Conservation (phyloP, 768 basidiomycete species). For the Filobasidium floriforme region DNA sequence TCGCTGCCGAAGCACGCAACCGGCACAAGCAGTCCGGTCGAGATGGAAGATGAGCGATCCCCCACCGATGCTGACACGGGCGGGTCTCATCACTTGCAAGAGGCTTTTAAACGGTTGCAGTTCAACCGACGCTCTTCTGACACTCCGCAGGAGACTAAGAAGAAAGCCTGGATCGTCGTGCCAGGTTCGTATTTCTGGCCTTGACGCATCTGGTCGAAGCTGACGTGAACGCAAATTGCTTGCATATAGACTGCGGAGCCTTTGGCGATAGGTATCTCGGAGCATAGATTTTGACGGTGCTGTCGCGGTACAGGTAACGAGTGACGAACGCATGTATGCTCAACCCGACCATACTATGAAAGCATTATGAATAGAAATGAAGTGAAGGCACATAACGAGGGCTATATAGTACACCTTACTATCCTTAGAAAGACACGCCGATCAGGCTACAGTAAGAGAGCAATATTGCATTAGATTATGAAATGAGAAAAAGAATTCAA, state of each 20-base stretch:
- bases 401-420: too few species aligned
- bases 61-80: not conserved
- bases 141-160: constrained; percentile 21
- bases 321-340: too few species aligned
- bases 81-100: not conserved
- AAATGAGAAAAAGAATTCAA: not conserved
- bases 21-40: constrained; percentile 13
- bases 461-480: not conserved
- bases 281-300: not conserved
- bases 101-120: not conserved
- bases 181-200: constrained; percentile 30
- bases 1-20: constrained; percentile 27
- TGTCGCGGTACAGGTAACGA: too few species aligned
- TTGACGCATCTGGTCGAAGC: not conserved
- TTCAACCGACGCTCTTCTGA: not conserved
- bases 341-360: too few species aligned
- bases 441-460: not conserved
- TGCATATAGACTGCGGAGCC: not conserved
- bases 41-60: constrained; percentile 36
- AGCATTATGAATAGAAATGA: too few species aligned
- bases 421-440: too few species aligned
- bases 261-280: constrained; percentile 7
- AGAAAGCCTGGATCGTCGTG: constrained; percentile 41
- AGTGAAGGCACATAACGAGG: too few species aligned
- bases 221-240: not conserved